These are phyloP conservation scores for Nigrograna mackinnonii DNA, from an alignment of 2,329 filamentous ascomycete species.

Conservation along the genomic window DNA sequence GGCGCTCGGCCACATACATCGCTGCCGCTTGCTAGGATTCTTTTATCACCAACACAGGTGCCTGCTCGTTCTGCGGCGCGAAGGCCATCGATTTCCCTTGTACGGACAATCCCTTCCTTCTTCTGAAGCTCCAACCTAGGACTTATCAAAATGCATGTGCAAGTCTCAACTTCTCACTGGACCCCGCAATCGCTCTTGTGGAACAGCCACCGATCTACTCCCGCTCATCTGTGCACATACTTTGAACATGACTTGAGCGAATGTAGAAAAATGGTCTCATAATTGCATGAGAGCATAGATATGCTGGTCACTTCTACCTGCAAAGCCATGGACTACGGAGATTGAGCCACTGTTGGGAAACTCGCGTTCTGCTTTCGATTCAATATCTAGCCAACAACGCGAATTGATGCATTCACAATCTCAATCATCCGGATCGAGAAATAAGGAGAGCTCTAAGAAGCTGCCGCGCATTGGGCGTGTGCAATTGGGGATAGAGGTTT, in stretches of 20 bases:
- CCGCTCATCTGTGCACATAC: too few relatives aligned
- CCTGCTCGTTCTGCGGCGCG: conserved; percentile 12
- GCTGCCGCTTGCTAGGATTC: neutral
- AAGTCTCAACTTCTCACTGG: neutral
- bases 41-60: conserved; percentile 16
- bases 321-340: neutral
- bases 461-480: neutral
- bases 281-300: neutral
- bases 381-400: too few relatives aligned
- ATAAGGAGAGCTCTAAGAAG: neutral
- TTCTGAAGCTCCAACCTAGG: neutral
- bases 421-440: neutral
- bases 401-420: too few relatives aligned
- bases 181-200: too few relatives aligned
- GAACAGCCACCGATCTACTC: too few relatives aligned
- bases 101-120: conserved; percentile 2
- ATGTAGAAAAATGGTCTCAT: too few relatives aligned
- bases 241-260: too few relatives aligned
- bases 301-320: neutral
- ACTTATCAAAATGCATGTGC: neutral
- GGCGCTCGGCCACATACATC: neutral
- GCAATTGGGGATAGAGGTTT: neutral
- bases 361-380: too few relatives aligned
- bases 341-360: neutral
- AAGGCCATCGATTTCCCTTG: conserved; percentile 1